A percentile compares a stretch with the other conserved stretches of the same genome.
These are phyloP conservation scores for Gamsiella multidivaricata DNA, from an alignment of 192 early-diverging fungal species.

Conservation along the genomic window DNA sequence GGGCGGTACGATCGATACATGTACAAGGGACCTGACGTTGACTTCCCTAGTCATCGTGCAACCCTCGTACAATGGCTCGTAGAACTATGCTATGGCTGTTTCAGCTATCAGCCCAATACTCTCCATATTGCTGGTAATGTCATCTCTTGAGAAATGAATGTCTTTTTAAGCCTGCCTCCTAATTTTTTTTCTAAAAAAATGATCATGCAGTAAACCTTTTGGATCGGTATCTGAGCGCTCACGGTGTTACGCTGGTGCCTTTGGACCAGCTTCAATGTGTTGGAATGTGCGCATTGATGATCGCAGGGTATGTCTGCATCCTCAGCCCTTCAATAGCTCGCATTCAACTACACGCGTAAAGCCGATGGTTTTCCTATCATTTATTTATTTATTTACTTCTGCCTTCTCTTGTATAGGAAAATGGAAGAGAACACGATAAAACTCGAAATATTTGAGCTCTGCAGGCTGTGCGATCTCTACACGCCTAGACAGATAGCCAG, in stretches of 20 bases:
- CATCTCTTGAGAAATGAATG: neutral
- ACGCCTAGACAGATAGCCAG: constrained; percentile 16
- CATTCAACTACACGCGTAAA: neutral
- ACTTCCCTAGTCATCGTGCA: constrained; percentile 1
- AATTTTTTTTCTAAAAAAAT: neutral
- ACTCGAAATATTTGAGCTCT: constrained; percentile 13
- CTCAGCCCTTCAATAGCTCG: neutral
- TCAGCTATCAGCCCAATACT: constrained; percentile 11
- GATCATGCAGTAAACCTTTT: constrained; percentile 27
- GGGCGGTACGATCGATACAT: constrained; percentile 33
- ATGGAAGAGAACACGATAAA: constrained; percentile 26
- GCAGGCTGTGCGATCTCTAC: constrained; percentile 20
- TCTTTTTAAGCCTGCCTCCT: neutral
- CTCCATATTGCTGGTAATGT: constrained; percentile 28
- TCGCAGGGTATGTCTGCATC: constrained; percentile 23
- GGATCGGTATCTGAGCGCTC: constrained; percentile 28
- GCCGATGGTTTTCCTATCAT: neutral
- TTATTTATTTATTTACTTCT: neutral
- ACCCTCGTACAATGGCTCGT: constrained; percentile 34
- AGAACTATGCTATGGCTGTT: constrained; percentile 24
- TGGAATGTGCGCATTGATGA: constrained; percentile 41
- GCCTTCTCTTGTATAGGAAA: constrained; percentile 23
- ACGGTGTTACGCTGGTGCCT: neutral
- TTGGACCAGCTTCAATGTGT: constrained; percentile 20
- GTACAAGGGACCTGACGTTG: constrained; percentile 13